phyloP scores from a whole-genome alignment of 768 basidiomycete species.

The Grammothele lineata region DNA sequence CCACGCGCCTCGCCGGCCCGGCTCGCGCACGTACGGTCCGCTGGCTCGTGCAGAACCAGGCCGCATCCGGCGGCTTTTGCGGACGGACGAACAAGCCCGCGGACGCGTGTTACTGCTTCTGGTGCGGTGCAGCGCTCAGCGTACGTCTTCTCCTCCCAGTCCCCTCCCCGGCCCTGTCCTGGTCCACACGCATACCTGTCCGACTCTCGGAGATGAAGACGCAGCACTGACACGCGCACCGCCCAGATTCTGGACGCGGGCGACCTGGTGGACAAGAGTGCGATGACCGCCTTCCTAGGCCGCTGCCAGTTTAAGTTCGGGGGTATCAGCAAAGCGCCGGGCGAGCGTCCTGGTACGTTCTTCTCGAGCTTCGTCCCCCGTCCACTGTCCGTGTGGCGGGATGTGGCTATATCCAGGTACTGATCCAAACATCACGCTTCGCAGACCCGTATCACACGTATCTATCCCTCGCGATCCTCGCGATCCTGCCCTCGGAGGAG shows the following conservation, averaged over 20 bases:
- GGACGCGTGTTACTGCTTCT: conserved; percentile 97
- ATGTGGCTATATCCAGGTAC: too few species aligned
- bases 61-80: conserved; percentile 72
- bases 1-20: conserved; percentile 21
- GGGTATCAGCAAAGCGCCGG: conserved; percentile 82
- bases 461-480: conserved; percentile 76
- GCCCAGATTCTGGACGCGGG: conserved; percentile 65
- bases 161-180: not conserved
- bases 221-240: not conserved
- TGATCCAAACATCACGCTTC: not conserved
- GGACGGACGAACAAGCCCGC: conserved; percentile 85
- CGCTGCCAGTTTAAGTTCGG: conserved; percentile 85
- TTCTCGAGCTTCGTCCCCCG: not conserved
- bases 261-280: conserved; percentile 50
- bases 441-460: conserved; percentile 96
- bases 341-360: conserved; percentile 67
- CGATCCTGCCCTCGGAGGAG: conserved; percentile 46
- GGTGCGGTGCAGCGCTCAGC: conserved; percentile 79
- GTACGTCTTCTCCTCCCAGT: conserved; percentile 37
- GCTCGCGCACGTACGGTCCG: conserved; percentile 56
- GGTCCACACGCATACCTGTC: not conserved
- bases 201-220: not conserved
- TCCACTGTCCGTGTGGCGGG: too few species aligned
- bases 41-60: conserved; percentile 79
- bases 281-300: conserved; percentile 62